Evolutionary conservation across 2,329 filamentous ascomycete species (phyloP).

Genomic region (Fusarium torreyae): DNA sequence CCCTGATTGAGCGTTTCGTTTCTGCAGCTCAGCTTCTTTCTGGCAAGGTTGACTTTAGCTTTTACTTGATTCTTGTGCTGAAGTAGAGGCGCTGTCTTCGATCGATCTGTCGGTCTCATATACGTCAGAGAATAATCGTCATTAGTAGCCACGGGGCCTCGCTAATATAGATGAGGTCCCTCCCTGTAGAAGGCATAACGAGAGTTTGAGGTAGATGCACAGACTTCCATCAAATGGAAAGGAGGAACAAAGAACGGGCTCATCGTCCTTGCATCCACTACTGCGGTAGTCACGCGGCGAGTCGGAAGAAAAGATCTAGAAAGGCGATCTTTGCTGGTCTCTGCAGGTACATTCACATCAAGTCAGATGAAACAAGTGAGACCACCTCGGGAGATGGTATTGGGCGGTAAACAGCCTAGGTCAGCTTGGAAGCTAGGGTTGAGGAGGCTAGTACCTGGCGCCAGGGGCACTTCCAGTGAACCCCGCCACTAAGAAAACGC

Average conservation of each 20-base stretch:
- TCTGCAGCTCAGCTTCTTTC: conserved; percentile 16
- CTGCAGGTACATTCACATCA: conserved; percentile 17
- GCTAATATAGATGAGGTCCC: background rate
- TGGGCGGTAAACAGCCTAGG: conserved; percentile 21
- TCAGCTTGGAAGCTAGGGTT: conserved; percentile 3
- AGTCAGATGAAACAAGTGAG: conserved; percentile 41
- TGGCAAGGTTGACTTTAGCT: conserved; percentile 5
- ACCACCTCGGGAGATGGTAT: conserved; percentile 20
- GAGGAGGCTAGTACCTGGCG: conserved; percentile 32
- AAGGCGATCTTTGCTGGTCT: conserved; percentile 20
- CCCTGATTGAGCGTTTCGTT: conserved; percentile 38
- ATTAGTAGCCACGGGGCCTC: conserved; percentile 6
- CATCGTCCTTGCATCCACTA: background rate
- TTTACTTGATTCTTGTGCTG: background rate
- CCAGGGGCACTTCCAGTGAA: conserved; percentile 29
- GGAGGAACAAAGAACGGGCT: background rate
- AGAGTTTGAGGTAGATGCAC: conserved; percentile 13
- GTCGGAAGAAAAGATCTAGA: conserved; percentile 22
- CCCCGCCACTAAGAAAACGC: conserved; percentile 34
- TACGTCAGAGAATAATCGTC: conserved; percentile 10
- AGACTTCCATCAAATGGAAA: background rate
- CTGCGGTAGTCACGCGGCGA: background rate
- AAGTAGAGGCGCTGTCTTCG: conserved; percentile 3
- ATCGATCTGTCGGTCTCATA: conserved; percentile 23
- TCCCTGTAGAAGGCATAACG: background rate